Evolutionary conservation across 2,329 filamentous ascomycete genomes (phyloP), one percentile per base, ranked within the genome.

Genomic region (Fusarium denticulatum): DNA sequence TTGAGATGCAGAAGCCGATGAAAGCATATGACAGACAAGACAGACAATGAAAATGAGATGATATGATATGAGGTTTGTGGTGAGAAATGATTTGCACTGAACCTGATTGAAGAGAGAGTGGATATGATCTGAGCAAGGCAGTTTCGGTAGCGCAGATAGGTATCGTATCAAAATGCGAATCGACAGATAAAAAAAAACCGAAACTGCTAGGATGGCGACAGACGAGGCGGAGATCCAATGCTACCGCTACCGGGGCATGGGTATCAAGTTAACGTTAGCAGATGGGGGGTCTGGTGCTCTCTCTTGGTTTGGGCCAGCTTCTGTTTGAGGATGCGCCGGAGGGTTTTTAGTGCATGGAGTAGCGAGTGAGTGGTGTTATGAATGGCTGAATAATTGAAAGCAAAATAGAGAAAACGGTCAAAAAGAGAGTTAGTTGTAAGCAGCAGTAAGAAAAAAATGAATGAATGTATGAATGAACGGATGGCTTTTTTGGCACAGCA

Each of bases 41-140:
- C 42, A 40, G 39, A 40, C 39, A 28, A 11, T 47, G 50, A 59
- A 46, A 56, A 46, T 36, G 14, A 57, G 9, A 67, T 68, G 64
- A 68, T 67, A 68, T 68, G 65, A 68, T 67, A 68, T 68, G 65
- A 68, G 64, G 62, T 43, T 64, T 36, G 30, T 52, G 30, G 49
- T 62, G 30, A 39, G 34, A 47, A 64, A 45, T 63, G 61, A 64
- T 40, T 40, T 66, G 57, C 47, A 64, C 52, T 56, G 58, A 50
- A 49, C 37, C 37, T 64, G 52, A 60, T 62, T 36, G 37, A 45
- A 30, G 16, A 59, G 40, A 58, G 32, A 63, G 64, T 61, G 50
- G 62, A 46, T 63, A 72, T 72, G 69, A 72, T 72, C 69, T 72
- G 69, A 72, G 69, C 55, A 67, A 55, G 64, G 63, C 64, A 43